These are phyloP conservation scores for Forsythia viridissima DNA, from an alignment of 257 asterid species.

Conservation along the genomic window DNA sequence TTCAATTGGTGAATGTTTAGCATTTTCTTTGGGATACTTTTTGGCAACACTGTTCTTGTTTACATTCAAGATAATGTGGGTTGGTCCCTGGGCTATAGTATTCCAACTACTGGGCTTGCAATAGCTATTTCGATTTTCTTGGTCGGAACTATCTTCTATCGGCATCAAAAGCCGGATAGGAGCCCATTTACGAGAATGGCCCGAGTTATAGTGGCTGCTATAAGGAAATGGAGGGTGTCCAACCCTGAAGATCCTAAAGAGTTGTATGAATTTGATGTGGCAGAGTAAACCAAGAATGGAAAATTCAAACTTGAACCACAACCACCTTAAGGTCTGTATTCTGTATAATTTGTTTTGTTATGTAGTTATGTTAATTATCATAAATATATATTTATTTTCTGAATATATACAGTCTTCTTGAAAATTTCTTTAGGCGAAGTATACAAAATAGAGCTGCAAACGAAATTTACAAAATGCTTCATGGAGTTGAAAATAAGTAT, in stretches of 20 bases:
- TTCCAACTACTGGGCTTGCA: constrained; percentile 31
- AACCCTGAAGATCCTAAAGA: constrained; percentile 19
- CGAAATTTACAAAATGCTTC: no score
- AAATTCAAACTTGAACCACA: constrained; percentile 26
- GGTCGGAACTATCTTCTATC: constrained; percentile 29
- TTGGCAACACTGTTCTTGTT: constrained; percentile 39
- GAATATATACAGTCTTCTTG: no score
- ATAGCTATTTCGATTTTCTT: constrained; percentile 26
- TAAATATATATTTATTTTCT: no score
- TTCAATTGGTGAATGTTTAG: constrained; percentile 45
- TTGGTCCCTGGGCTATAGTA: constrained; percentile 38
- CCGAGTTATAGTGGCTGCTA: constrained; percentile 29
- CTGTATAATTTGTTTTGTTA: no score
- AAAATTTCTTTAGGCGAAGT: no score
- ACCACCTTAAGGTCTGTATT: constrained; percentile 21
- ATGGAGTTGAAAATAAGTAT: no score
- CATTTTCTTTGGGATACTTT: constrained; percentile 29
- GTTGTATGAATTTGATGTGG: constrained; percentile 21
- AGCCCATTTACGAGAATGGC: constrained; percentile 34
- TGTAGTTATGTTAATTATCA: no score
- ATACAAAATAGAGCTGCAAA: no score
- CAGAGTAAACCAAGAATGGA: constrained; percentile 17
- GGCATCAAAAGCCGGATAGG: constrained; percentile 32
- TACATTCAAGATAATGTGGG: constrained; percentile 42
- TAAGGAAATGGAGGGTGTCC: constrained; percentile 16